These are phyloP conservation scores for Xylariales sp. DNA, from an alignment of 2,329 filamentous ascomycete genomes.

Conservation along the genomic window DNA sequence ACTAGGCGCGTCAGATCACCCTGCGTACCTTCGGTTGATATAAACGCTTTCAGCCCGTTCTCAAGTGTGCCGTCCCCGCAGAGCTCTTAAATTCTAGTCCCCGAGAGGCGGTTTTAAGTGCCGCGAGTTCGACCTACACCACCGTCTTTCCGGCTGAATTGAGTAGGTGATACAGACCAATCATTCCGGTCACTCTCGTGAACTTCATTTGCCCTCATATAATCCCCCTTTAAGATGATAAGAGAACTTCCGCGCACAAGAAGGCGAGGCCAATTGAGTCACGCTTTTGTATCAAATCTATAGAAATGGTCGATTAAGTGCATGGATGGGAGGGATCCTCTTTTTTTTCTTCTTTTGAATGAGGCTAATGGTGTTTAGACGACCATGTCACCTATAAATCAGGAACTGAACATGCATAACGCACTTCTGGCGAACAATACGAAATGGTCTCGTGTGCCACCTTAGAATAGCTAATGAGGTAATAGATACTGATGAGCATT, in stretches of 20 bases:
- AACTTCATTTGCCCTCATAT: constrained; percentile 18
- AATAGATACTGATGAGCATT: neutral
- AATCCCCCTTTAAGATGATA: neutral
- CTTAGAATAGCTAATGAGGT: too few relatives aligned
- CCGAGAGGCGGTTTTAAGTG: too few relatives aligned
- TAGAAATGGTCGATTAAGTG: too few relatives aligned
- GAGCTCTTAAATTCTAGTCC: too few relatives aligned
- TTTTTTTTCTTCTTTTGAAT: too few relatives aligned
- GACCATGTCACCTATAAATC: too few relatives aligned
- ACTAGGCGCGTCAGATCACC: neutral
- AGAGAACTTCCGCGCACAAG: neutral
- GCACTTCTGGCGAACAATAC: too few relatives aligned
- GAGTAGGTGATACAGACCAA: constrained; percentile 9
- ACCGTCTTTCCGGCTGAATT: constrained; percentile 28
- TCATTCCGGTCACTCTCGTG: constrained; percentile 7
- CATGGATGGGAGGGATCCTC: too few relatives aligned
- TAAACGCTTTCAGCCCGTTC: neutral
- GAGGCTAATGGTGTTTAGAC: too few relatives aligned
- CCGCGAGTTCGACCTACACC: neutral
- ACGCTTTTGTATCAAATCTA: too few relatives aligned
- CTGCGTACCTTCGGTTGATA: neutral
- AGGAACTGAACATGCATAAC: too few relatives aligned
- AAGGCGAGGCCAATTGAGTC: neutral
- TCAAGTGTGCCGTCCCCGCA: neutral
- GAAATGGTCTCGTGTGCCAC: too few relatives aligned